Conservation (phyloP, 2,329 filamentous ascomycete species). For the Fusarium robinianum region DNA sequence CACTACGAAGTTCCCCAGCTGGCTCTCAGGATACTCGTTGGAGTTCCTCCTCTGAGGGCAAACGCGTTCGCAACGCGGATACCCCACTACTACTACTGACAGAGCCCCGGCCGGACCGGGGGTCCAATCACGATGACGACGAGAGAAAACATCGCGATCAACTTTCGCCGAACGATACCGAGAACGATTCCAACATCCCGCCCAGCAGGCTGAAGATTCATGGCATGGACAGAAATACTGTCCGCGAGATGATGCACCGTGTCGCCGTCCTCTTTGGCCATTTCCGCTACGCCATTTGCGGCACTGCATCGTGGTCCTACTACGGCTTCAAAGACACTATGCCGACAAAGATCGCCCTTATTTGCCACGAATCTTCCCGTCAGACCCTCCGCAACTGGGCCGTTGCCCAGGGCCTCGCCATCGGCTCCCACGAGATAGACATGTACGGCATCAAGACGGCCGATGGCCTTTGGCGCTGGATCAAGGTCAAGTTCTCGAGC, state of each 20-base stretch:
- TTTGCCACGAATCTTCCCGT: slow-evolving; percentile 45
- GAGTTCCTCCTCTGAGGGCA: too few species aligned
- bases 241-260: slow-evolving; percentile 46
- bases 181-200: slow-evolving; percentile 19
- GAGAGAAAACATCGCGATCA: too few species aligned
- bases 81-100: too few species aligned
- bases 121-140: too few species aligned
- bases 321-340: slow-evolving; percentile 45
- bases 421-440: slow-evolving; percentile 33
- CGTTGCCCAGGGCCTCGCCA: slow-evolving; percentile 39
- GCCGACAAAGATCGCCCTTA: slow-evolving; percentile 45
- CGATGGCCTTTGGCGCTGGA: slow-evolving; percentile 37
- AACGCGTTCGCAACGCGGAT: too few species aligned
- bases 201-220: slow-evolving; percentile 11
- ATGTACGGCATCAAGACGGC: slow-evolving; percentile 45
- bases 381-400: slow-evolving; percentile 50
- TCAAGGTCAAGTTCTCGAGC: slow-evolving; percentile 46
- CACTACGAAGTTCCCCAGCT: too few species aligned
- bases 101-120: too few species aligned
- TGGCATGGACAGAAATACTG: slow-evolving; percentile 37
- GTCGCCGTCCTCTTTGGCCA: slow-evolving; percentile 48
- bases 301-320: slow-evolving; percentile 49
- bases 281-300: slow-evolving; percentile 53
- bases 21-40: too few species aligned
- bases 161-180: too few species aligned